Conservation (phyloP, 2,329 filamentous ascomycete species). For the Intubia oerlemansii region DNA sequence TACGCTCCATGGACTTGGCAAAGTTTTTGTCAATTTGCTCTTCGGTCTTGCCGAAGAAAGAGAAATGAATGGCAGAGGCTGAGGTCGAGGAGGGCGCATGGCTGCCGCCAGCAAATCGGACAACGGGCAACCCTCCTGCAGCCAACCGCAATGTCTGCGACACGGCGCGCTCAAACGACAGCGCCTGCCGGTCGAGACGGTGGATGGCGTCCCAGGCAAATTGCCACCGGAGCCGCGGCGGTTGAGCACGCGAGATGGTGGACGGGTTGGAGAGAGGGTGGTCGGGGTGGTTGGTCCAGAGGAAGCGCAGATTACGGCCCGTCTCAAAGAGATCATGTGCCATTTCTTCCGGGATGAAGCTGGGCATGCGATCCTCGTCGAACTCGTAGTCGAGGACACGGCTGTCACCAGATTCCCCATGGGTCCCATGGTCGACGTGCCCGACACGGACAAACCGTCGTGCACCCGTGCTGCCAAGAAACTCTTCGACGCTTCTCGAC, state of each 20-base stretch:
- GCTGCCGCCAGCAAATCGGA: no score
- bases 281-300: slow-evolving; percentile 46
- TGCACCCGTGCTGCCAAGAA: no score
- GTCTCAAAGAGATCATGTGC: slow-evolving; percentile 57
- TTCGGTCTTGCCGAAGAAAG: slow-evolving; percentile 27
- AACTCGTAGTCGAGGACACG: slow-evolving; percentile 42
- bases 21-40: slow-evolving; percentile 15
- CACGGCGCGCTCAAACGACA: slow-evolving; percentile 25
- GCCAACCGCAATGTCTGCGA: slow-evolving; percentile 11
- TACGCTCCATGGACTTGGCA: slow-evolving; percentile 11
- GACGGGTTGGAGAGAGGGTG: slow-evolving; percentile 42
- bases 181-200: slow-evolving; percentile 36
- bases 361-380: slow-evolving; percentile 42
- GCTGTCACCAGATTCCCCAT: no score
- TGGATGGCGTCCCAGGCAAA: slow-evolving; percentile 53
- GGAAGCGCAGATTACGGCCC: slow-evolving; percentile 52
- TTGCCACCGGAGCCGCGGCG: slow-evolving; percentile 42
- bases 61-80: no score
- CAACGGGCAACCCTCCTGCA: no score
- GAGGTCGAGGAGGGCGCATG: no score
- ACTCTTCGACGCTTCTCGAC: no score
- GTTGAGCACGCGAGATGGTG: slow-evolving; percentile 21
- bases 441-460: slow-evolving; percentile 43
- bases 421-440: no score
- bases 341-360: slow-evolving; percentile 50